Evolutionary conservation across 495 filamentous ascomycete species (phyloP), one percentile per base, ranked within the genome.

Genomic region (Penicillium robsamsonii): DNA sequence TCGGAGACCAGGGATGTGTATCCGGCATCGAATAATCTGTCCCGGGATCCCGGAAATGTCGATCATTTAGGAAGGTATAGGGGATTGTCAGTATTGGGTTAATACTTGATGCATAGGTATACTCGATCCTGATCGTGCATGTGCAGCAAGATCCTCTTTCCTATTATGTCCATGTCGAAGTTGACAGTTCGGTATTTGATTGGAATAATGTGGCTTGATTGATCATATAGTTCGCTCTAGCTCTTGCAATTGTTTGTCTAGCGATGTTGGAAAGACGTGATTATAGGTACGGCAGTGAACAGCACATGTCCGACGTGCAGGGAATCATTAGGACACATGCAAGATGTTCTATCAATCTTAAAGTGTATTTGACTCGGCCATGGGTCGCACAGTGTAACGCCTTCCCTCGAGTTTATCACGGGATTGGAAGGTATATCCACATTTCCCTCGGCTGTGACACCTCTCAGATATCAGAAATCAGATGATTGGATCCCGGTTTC

Each of bases 1-100:
- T 51, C 24, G 10, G 15, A n/a, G 25, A 17, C 27, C 13, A 18
- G 49, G 20, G 3, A 37, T 35, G 31, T 15, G 12, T 35, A 35
- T 35, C 13, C 35, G 6, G 35, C n/a, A 38, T 38, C 6, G 35
- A 13, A 37, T 8, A 42, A 49, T 59, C 50, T 59, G 12, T 54
- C 56, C 56, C 56, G 56, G 37, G 35, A 31, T 47, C 17, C 45
- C 27, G 42, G 43, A n/a, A 17, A 15, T 30, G 45, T 31, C 45
- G 45, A 47, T 47, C 27, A 17, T 38, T 9, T n/a, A 38, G 4
- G 15, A 3, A 37, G 4, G n/a, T 9, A 8, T n/a, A 38, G 2
- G 35, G 15, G 7, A 8, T n/a, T 8, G 8, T n/a, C 35, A 38
- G 15, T 3, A 35, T 5, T 38, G n/a, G n/a, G n/a, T 38, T 9